Evolutionary conservation across 1,139 yeast species (phyloP).

Genomic region (Meyerozyma elateridarum): DNA sequence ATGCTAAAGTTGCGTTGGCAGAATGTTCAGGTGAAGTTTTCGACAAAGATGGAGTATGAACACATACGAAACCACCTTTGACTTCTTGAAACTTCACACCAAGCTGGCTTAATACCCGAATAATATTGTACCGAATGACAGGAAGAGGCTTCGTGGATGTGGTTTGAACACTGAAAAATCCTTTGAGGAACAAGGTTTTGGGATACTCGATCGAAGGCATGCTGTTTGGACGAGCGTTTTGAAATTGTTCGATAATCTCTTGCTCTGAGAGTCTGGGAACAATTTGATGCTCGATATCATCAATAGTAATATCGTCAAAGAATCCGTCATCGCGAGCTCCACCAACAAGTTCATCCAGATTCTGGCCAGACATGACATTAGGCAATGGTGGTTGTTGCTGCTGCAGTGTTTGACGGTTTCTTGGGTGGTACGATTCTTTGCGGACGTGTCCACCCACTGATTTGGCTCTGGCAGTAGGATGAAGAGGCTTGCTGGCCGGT

Average conservation of each 20-base stretch:
- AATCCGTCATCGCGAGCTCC: conserved; percentile 44
- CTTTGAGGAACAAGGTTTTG: conserved; percentile 85
- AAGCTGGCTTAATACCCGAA: conserved; percentile 68
- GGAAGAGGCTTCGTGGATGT: conserved; percentile 92
- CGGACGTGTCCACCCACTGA: conserved; percentile 76
- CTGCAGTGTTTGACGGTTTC: conserved; percentile 24
- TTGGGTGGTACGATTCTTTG: conserved; percentile 45
- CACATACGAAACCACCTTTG: conserved; percentile 89
- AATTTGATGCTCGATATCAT: conserved; percentile 31
- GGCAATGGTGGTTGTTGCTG: conserved; percentile 51
- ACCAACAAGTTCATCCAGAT: conserved; percentile 36
- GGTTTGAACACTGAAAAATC: conserved; percentile 92
- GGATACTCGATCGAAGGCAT: conserved; percentile 96
- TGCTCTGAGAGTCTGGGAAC: conserved; percentile 51
- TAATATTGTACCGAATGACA: conserved; percentile 80
- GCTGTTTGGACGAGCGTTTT: conserved; percentile 65
- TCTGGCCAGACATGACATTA: conserved; percentile 36
- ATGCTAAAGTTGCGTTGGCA: conserved; percentile 21
- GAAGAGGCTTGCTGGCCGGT: conserved; percentile 26
- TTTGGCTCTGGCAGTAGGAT: conserved; percentile 87
- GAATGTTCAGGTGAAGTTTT: conserved; percentile 8
- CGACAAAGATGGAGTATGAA: conserved; percentile 53
- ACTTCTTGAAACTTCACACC: conserved; percentile 87
- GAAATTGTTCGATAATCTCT: conserved; percentile 62
- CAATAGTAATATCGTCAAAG: conserved; percentile 64